Evolutionary conservation across 306 rosid species (phyloP).

Genomic region (Glycine soja): DNA sequence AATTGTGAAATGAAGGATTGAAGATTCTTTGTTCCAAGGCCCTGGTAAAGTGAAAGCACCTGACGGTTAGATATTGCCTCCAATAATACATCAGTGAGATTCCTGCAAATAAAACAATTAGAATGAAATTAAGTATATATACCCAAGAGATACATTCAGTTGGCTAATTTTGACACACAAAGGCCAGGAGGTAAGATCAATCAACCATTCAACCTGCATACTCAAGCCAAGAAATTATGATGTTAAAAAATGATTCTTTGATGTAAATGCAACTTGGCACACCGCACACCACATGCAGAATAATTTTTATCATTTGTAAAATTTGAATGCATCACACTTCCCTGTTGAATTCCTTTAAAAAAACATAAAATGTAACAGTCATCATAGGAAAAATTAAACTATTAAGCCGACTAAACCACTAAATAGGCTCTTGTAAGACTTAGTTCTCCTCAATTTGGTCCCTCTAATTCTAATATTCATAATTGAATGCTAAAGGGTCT

Average conservation of each 20-base stretch:
- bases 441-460: slow-evolving; percentile 5
- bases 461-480: slow-evolving; percentile 8
- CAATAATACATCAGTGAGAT: slow-evolving; percentile 87
- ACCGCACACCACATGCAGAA: not conserved
- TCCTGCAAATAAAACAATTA: slow-evolving; percentile 62
- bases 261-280: slow-evolving; percentile 4
- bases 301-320: slow-evolving; percentile 15
- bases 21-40: slow-evolving; percentile 90
- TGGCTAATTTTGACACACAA: slow-evolving; percentile 22
- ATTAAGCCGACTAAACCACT: slow-evolving; percentile 1
- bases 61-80: slow-evolving; percentile 82
- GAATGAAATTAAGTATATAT: slow-evolving; percentile 25
- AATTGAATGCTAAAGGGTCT: slow-evolving; percentile 5
- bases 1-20: slow-evolving; percentile 95
- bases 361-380: slow-evolving; percentile 15
- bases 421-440: slow-evolving; percentile 14
- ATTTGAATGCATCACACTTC: slow-evolving; percentile 7
- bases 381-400: not conserved
- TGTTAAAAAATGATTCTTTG: slow-evolving; percentile 14
- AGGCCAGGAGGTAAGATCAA: slow-evolving; percentile 18
- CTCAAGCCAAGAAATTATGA: slow-evolving; percentile 2
- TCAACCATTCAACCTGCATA: slow-evolving; percentile 17
- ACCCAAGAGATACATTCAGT: slow-evolving; percentile 21
- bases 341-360: slow-evolving; percentile 19
- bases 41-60: slow-evolving; percentile 92